Percentiles rank a stretch among this genome's conserved stretches.
Evolutionary conservation across 768 basidiomycete species (phyloP).

Genomic region (Naganishia kalamii): DNA sequence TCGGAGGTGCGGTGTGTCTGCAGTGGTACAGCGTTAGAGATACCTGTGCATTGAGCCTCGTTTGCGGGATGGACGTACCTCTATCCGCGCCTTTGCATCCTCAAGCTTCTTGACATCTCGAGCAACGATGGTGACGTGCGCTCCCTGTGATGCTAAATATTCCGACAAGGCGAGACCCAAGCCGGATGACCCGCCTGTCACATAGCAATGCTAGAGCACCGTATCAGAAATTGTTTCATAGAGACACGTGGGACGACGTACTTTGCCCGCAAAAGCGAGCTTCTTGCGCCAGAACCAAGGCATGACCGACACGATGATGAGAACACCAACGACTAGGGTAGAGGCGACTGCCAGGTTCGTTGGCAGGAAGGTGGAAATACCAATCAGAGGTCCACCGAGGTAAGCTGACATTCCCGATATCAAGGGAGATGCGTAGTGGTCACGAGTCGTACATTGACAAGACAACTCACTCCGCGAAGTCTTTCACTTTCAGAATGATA

Average conservation of each 20-base stretch:
- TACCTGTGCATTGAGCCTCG: no score
- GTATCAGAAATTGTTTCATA: background rate
- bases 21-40: no score
- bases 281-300: conserved; percentile 25
- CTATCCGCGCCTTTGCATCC: conserved; percentile 57
- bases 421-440: no score
- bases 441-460: no score
- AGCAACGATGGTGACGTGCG: conserved; percentile 79
- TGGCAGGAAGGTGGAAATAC: no score
- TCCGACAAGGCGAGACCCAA: conserved; percentile 70
- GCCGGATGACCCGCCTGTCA: conserved; percentile 77
- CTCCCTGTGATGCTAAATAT: conserved; percentile 59
- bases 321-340: background rate
- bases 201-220: conserved; percentile 63
- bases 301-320: conserved; percentile 12
- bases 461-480: no score
- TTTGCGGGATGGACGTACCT: conserved; percentile 51
- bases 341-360: background rate
- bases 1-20: background rate
- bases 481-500: no score
- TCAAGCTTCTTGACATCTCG: conserved; percentile 62
- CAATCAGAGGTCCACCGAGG: background rate
- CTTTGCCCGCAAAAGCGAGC: conserved; percentile 35
- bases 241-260: conserved; percentile 7
- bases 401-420: no score